Percentiles rank a stretch among this genome's conserved stretches.
Evolutionary conservation across 202 grass and related monocot genomes (phyloP).

Genomic region (Dendrocalamus latiflorus): DNA sequence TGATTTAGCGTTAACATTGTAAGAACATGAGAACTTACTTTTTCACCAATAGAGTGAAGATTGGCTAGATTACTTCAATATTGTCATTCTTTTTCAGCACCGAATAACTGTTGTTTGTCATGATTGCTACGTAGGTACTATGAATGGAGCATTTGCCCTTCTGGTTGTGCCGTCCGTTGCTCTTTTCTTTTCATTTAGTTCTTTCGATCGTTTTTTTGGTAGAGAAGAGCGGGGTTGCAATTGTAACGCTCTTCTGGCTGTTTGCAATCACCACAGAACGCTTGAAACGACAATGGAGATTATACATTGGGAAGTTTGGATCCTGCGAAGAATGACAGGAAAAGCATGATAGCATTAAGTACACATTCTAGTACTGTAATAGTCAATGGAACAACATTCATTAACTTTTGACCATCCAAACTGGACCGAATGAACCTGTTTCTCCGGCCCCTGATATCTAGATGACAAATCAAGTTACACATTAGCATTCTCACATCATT

Average conservation of each 20-base stretch:
- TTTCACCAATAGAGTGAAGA: not conserved
- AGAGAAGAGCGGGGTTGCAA: too few species aligned
- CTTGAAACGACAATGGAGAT: not conserved
- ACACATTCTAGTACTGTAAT: not conserved
- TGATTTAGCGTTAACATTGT: not conserved
- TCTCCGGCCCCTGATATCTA: not conserved
- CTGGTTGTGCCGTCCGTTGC: not conserved
- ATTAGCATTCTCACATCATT: not conserved
- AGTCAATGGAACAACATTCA: not conserved
- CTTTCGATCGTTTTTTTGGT: not conserved
- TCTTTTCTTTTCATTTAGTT: not conserved
- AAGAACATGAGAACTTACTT: not conserved
- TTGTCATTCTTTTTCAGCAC: not conserved
- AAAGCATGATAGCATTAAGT: not conserved
- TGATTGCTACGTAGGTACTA: not conserved
- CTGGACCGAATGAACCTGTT: not conserved
- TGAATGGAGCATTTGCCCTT: not conserved
- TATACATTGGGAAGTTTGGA: not conserved
- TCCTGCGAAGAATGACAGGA: not conserved
- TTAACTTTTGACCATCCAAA: not conserved
- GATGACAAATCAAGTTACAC: not conserved
- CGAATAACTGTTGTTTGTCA: not conserved
- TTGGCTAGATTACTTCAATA: not conserved
- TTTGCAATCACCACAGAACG: not conserved
- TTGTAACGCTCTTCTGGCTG: not conserved